A percentile compares a stretch with the other conserved stretches of the same genome.
Conservation (phyloP, 768 basidiomycete genomes). For the Calocybe cyanea region DNA sequence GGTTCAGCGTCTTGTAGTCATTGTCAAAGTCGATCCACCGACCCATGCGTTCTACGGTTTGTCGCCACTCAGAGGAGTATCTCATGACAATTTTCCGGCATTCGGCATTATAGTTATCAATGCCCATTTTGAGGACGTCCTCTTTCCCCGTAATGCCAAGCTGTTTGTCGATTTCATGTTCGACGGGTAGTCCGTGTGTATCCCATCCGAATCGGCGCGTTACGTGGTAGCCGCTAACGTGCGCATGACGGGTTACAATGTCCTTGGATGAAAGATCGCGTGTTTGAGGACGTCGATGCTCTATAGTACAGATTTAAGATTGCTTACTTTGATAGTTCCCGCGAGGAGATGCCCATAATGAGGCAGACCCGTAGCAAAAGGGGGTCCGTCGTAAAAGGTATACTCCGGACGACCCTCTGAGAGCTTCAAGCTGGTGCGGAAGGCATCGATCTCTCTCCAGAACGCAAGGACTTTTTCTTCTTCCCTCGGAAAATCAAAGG, state of each 20-base stretch:
- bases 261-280: slow-evolving; percentile 52
- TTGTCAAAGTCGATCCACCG: slow-evolving; percentile 99
- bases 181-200: slow-evolving; percentile 97
- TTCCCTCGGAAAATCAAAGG: slow-evolving; percentile 83
- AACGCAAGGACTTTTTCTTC: slow-evolving; percentile 87
- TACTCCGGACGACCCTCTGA: slow-evolving; percentile 88
- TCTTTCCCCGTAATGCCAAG: slow-evolving; percentile 88
- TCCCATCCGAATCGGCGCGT: slow-evolving; percentile 97
- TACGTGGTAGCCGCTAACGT: slow-evolving; percentile 90
- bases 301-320: neutral
- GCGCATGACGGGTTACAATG: slow-evolving; percentile 94
- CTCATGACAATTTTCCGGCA: slow-evolving; percentile 97
- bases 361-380: slow-evolving; percentile 94
- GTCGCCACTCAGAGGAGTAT: slow-evolving; percentile 91
- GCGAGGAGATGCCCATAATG: slow-evolving; percentile 95
- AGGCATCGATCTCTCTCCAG: slow-evolving; percentile 98
- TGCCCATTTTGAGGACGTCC: slow-evolving; percentile 93
- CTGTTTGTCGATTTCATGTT: slow-evolving; percentile 98
- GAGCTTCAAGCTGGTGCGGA: slow-evolving; percentile 89
- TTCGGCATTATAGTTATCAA: slow-evolving; percentile 96
- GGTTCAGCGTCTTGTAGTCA: slow-evolving; percentile 96
- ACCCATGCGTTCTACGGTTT: slow-evolving; percentile 95
- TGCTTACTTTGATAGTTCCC: slow-evolving; percentile 81
- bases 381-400: slow-evolving; percentile 96
- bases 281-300: neutral